Percentiles rank a stretch among this genome's conserved stretches.
Conservation (phyloP, 495 filamentous ascomycete genomes). For the Cercophora sp. region DNA sequence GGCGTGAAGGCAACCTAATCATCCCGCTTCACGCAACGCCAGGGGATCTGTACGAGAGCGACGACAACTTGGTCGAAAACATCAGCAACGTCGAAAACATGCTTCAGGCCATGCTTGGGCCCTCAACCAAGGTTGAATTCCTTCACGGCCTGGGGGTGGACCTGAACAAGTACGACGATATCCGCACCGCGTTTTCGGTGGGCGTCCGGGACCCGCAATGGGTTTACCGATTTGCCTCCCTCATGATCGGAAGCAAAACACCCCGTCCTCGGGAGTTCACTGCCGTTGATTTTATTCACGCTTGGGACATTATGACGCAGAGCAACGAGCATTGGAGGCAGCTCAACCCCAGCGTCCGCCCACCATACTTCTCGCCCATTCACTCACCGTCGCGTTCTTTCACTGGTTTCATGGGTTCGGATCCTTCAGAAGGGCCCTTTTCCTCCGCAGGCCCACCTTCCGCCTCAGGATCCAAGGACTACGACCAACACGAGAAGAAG, state of each 20-base stretch:
- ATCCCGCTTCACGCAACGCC: conserved; percentile 25
- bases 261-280: conserved; percentile 14
- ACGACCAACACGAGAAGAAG: conserved; percentile 69
- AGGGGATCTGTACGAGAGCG: conserved; percentile 15
- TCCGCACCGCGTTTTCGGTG: conserved; percentile 7
- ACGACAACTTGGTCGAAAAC: conserved; percentile 37
- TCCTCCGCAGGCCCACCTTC: conserved; percentile 1
- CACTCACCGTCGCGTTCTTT: background rate
- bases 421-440: conserved; percentile 3
- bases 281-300: conserved; percentile 13
- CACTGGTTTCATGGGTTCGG: conserved; percentile 3
- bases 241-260: conserved; percentile 21
- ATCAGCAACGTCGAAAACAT: conserved; percentile 38
- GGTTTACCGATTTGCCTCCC: conserved; percentile 28
- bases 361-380: conserved; percentile 32
- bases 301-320: conserved; percentile 21
- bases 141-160: conserved; percentile 2
- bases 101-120: conserved; percentile 26
- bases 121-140: conserved; percentile 17
- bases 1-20: conserved; percentile 27
- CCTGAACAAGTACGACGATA: conserved; percentile 6
- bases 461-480: conserved; percentile 17
- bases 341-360: conserved; percentile 13
- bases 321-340: conserved; percentile 23
- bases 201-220: conserved; percentile 30